Conservation (phyloP, 2,329 filamentous ascomycete genomes). For the Aspergillus tubingensis region DNA sequence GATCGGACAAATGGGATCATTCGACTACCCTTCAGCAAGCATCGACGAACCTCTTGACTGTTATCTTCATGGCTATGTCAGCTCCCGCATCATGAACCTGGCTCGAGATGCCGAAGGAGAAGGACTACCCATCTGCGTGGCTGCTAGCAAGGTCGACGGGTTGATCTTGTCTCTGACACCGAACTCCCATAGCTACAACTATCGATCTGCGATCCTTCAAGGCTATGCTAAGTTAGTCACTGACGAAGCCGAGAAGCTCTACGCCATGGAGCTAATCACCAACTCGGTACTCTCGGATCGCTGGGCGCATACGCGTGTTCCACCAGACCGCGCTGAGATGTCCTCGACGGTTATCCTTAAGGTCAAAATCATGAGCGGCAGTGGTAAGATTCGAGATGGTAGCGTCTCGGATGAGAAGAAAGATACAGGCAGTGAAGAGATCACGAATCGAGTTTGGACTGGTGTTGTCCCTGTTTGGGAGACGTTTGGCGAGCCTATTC, state of each 20-base stretch:
- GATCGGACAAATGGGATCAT: constrained; percentile 81
- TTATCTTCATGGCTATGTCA: constrained; percentile 85
- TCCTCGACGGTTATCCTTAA: constrained; percentile 71
- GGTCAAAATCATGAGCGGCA: constrained; percentile 69
- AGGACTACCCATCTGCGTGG: constrained; percentile 70
- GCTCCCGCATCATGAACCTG: constrained; percentile 72
- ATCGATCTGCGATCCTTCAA: constrained; percentile 76
- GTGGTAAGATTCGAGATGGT: constrained; percentile 72
- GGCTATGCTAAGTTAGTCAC: constrained; percentile 71
- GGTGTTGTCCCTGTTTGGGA: constrained; percentile 67
- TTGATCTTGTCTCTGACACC: constrained; percentile 77
- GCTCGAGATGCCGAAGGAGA: constrained; percentile 48
- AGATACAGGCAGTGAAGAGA: constrained; percentile 51
- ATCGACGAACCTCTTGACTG: constrained; percentile 68
- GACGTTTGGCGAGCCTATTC: constrained; percentile 63
- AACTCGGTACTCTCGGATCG: constrained; percentile 69
- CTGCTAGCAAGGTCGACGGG: constrained; percentile 75
- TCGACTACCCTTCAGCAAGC: constrained; percentile 61
- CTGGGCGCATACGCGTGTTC: constrained; percentile 69
- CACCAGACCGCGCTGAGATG: constrained; percentile 73
- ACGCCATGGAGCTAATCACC: constrained; percentile 77
- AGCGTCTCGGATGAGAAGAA: constrained; percentile 63
- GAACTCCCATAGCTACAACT: constrained; percentile 82
- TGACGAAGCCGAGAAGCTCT: constrained; percentile 69
- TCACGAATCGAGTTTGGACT: constrained; percentile 58